A percentile compares a stretch with the other conserved stretches of the same genome.
phyloP scores from a whole-genome alignment of 345 rosid species.

The Lumnitzera littorea region DNA sequence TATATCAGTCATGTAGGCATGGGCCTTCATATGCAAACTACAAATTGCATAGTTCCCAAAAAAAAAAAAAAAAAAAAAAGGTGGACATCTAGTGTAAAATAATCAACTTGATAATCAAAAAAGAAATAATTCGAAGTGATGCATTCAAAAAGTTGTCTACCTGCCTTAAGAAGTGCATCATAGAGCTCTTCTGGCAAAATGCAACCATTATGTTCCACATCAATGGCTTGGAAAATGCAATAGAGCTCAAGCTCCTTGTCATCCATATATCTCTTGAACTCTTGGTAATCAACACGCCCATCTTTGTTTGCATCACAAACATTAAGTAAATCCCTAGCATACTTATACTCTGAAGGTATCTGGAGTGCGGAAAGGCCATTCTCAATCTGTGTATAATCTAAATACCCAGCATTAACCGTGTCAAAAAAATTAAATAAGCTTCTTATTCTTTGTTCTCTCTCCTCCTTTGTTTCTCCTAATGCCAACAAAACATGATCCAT shows the following conservation, averaged over 20 bases:
- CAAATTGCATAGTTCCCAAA: too few relatives aligned
- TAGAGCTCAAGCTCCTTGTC: slow-evolving; percentile 24
- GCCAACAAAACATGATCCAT: slow-evolving; percentile 85
- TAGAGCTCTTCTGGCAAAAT: slow-evolving; percentile 81
- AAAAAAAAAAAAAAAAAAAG: too few relatives aligned
- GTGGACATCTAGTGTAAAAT: too few relatives aligned
- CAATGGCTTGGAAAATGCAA: slow-evolving; percentile 22
- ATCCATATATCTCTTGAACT: slow-evolving; percentile 89
- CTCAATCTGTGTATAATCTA: slow-evolving; percentile 84
- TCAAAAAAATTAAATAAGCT: slow-evolving; percentile 71
- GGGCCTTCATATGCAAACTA: too few relatives aligned
- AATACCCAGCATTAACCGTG: slow-evolving; percentile 44
- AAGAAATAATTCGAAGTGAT: neutral
- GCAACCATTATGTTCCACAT: slow-evolving; percentile 56
- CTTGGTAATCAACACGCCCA: slow-evolving; percentile 79
- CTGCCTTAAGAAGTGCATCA: slow-evolving; percentile 83
- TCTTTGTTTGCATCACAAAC: slow-evolving; percentile 80
- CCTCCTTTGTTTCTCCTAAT: slow-evolving; percentile 68
- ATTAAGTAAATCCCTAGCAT: slow-evolving; percentile 69
- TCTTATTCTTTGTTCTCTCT: slow-evolving; percentile 65
- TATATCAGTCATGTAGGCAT: too few relatives aligned
- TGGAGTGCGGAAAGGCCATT: slow-evolving; percentile 65
- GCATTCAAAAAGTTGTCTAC: slow-evolving; percentile 18
- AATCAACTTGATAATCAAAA: too few relatives aligned
- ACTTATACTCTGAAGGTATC: slow-evolving; percentile 66